These are phyloP conservation scores for Zygoascus sp. DNA, from an alignment of 1,139 yeast species.

Conservation along the genomic window DNA sequence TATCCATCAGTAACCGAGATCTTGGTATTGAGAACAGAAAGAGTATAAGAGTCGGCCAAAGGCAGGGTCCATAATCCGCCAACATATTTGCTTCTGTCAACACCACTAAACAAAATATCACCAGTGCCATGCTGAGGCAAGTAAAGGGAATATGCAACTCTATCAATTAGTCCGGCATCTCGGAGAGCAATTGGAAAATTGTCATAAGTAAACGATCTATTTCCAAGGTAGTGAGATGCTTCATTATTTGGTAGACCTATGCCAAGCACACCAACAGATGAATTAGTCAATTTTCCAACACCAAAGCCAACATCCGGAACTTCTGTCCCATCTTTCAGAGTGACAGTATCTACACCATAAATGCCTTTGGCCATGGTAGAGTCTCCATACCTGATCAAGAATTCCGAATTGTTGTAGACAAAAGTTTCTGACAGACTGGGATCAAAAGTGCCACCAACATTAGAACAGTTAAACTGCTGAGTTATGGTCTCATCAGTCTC, in stretches of 20 bases:
- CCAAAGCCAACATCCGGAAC: conserved; percentile 27
- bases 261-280: conserved; percentile 35
- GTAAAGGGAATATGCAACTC: conserved; percentile 51
- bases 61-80: conserved; percentile 43
- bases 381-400: conserved; percentile 58
- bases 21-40: conserved; percentile 14
- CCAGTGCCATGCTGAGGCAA: conserved; percentile 42
- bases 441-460: conserved; percentile 24
- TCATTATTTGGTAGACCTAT: conserved; percentile 37
- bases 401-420: conserved; percentile 25
- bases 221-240: conserved; percentile 28
- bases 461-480: conserved; percentile 23
- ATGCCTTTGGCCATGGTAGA: conserved; percentile 54
- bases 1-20: conserved; percentile 4
- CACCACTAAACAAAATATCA: conserved; percentile 52
- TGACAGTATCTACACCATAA: conserved; percentile 55
- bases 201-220: conserved; percentile 27
- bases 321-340: conserved; percentile 34
- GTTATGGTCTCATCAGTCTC: conserved; percentile 11
- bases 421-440: conserved; percentile 20
- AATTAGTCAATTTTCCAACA: conserved; percentile 30
- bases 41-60: conserved; percentile 17
- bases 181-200: conserved; percentile 48
- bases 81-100: conserved; percentile 50
- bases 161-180: conserved; percentile 45